These are phyloP conservation scores for Rhizopogon vinicolor DNA, from an alignment of 768 basidiomycete species.

Conservation along the genomic window DNA sequence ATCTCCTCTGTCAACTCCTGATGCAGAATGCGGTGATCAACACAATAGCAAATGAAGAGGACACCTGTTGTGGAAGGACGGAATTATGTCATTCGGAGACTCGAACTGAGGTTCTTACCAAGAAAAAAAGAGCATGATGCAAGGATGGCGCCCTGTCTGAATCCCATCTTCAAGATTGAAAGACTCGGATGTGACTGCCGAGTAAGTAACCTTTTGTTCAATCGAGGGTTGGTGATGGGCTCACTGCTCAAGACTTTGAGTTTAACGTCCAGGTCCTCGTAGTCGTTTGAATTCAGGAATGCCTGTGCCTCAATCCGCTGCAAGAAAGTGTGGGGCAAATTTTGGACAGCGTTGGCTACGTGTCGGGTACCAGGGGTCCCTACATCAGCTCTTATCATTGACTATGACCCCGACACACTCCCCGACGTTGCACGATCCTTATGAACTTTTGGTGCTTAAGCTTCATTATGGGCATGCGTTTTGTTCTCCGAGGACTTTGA, in stretches of 20 bases:
- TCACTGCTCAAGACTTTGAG: not conserved
- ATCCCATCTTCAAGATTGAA: constrained; percentile 56
- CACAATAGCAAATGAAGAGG: constrained; percentile 78
- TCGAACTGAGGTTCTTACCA: constrained; percentile 44
- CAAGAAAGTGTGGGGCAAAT: not conserved
- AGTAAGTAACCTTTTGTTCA: not conserved
- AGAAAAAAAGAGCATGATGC: constrained; percentile 88
- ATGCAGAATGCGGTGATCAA: constrained; percentile 86
- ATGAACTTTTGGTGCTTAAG: too few relatives aligned
- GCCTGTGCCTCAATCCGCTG: too few relatives aligned
- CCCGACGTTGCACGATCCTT: too few relatives aligned
- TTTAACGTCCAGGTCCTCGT: not conserved
- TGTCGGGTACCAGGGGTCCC: not conserved
- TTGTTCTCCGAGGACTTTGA: too few relatives aligned
- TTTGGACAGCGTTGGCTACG: not conserved
- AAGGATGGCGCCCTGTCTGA: constrained; percentile 84
- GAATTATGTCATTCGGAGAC: constrained; percentile 14
- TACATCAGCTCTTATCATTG: not conserved
- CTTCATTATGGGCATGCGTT: too few relatives aligned
- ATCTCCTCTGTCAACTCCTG: constrained; percentile 57
- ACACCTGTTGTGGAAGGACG: constrained; percentile 46
- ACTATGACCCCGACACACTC: not conserved
- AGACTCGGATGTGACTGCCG: not conserved
- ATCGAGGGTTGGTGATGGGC: not conserved
- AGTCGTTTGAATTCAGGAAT: not conserved